Evolutionary conservation across 352 stramenopile genomes (phyloP), one percentile per base, ranked within the genome.

Genomic region (Globisporangium apiculatum): DNA sequence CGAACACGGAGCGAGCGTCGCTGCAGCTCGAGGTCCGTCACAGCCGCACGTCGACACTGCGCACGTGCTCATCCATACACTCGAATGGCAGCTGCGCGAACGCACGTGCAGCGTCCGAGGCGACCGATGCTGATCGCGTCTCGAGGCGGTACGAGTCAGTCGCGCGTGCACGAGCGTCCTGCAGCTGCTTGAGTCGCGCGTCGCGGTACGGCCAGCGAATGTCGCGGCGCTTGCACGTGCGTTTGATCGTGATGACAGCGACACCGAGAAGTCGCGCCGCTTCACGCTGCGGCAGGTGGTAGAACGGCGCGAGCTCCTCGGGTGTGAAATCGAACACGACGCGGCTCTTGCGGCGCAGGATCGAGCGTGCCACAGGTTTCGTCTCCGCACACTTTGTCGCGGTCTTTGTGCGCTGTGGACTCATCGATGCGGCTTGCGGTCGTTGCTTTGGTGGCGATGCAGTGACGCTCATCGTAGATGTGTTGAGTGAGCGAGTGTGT

Each of bases 221-320:
- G n/a, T 55, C 53, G 42, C 58, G 31, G 37, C 61, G 65, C 48
- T 75, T 78, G 58, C 70, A 78, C 51, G 54, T 60, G 57, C 70
- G 63, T 65, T 78, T 78, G 59, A 78, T 10, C 10, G 70, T 78
- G 60, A 78, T 78, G 51, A 68, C 52, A 2, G 68, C 57, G n/a
- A 75, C 62, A n/a, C 57, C 54, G 8, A 76, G 53, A 31, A 54
- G 12, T 15, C 55, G 54, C 14, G 71, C 68, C 36, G 61, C 76
- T 51, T 71, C 54, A 46, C 61, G 67, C 53, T 86, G 76, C 5
- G 76, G 65, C 43, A 86, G 62, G 48, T 86, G 71, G 59, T 77
- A 86, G 58, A 58, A 84, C 49, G 64, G 61, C 12, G 52, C 48
- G 54, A 84, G 61, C 10, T 75, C 64, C 7, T 77, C 49, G 15